Evolutionary conservation across 352 stramenopile species (phyloP).

Genomic region (Pythium aristosporum): DNA sequence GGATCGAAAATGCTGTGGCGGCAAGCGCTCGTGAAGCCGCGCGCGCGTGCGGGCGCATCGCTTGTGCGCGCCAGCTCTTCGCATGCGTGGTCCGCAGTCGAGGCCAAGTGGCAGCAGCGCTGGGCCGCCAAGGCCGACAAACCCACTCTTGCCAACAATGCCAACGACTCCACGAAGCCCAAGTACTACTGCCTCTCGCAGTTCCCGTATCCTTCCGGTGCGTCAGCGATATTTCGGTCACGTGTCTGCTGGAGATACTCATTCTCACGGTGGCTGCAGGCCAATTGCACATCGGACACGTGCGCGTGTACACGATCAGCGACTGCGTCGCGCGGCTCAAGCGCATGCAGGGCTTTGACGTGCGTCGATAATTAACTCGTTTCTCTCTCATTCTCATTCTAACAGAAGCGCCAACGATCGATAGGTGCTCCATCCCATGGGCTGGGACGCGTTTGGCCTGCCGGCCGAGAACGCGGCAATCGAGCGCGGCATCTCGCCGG

Average conservation of each 20-base stretch:
- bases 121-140: conserved; percentile 34
- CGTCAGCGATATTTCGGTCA: not conserved
- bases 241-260: not conserved
- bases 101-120: conserved; percentile 71
- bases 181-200: conserved; percentile 93
- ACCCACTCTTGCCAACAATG: not conserved
- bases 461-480: conserved; percentile 99
- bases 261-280: conserved; percentile 29
- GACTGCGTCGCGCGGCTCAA: conserved; percentile 98
- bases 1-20: conserved; percentile 13
- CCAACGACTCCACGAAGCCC: conserved; percentile 34
- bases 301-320: conserved; percentile 98
- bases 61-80: conserved; percentile 17
- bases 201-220: conserved; percentile 99
- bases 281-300: conserved; percentile 98
- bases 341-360: conserved; percentile 96
- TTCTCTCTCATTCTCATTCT: not conserved
- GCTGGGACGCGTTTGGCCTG: conserved; percentile 99
- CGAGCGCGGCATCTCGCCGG: conserved; percentile 95
- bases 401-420: not conserved
- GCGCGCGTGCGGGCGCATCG: conserved; percentile 7
- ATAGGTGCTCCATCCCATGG: conserved; percentile 97
- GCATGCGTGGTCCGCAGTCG: conserved; percentile 54
- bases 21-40: conserved; percentile 3
- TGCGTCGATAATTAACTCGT: conserved; percentile 9